Percentiles rank a stretch among this genome's conserved stretches.
Conservation (phyloP, 169 alveolate genomes). For the Babesia divergens region DNA sequence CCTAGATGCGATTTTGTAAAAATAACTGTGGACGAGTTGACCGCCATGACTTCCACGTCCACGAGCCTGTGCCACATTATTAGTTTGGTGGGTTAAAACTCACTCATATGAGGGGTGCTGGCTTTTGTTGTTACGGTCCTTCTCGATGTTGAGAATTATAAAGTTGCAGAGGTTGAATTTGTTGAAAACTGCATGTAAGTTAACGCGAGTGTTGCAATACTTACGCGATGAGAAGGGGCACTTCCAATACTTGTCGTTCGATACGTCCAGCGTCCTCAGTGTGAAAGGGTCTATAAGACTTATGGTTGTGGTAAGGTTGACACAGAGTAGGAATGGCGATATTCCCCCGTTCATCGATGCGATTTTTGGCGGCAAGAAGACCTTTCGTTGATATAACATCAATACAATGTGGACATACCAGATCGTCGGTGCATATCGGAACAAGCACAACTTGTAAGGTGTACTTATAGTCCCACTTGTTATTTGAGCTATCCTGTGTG, state of each 20-base stretch:
- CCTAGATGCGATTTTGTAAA: slow-evolving; percentile 67
- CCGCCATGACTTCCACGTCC: slow-evolving; percentile 62
- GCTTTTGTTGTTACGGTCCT: slow-evolving; percentile 18
- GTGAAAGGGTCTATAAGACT: slow-evolving; percentile 63
- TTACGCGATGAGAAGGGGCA: slow-evolving; percentile 59
- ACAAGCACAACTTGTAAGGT: slow-evolving; percentile 91
- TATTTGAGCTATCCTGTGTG: slow-evolving; percentile 88
- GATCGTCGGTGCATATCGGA: slow-evolving; percentile 96
- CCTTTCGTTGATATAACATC: neutral
- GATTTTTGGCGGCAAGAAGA: slow-evolving; percentile 57
- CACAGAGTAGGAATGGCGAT: slow-evolving; percentile 55
- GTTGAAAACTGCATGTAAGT: slow-evolving; percentile 41
- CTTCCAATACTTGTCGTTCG: slow-evolving; percentile 62
- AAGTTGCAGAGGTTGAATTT: slow-evolving; percentile 60
- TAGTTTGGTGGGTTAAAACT: neutral
- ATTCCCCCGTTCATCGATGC: slow-evolving; percentile 61
- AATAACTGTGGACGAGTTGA: slow-evolving; percentile 46
- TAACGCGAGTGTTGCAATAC: neutral
- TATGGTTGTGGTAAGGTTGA: slow-evolving; percentile 54
- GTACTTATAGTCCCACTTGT: slow-evolving; percentile 88
- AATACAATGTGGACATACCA: slow-evolving; percentile 66
- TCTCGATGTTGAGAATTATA: slow-evolving; percentile 53
- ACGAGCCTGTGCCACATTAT: slow-evolving; percentile 26
- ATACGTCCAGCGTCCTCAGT: slow-evolving; percentile 52
- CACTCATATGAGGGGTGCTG: slow-evolving; percentile 37